Evolutionary conservation across 495 filamentous ascomycete species (phyloP).

Genomic region (Hyaloscypha variabilis): DNA sequence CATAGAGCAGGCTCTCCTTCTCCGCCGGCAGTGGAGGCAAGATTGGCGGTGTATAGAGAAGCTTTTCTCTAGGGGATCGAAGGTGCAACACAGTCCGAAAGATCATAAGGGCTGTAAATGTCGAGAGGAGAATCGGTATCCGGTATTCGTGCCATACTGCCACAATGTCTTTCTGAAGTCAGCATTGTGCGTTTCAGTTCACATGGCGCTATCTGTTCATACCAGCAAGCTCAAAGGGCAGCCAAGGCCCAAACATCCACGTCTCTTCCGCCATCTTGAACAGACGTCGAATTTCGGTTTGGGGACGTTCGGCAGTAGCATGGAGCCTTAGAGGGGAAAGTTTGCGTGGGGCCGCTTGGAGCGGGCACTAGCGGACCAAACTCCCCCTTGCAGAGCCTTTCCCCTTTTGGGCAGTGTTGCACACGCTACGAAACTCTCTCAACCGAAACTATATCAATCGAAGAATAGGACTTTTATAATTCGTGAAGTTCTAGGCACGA

Average conservation of each 20-base stretch:
- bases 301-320: not conserved
- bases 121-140: constrained; percentile 50
- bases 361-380: not conserved
- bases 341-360: not conserved
- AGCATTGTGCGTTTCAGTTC: constrained; percentile 3
- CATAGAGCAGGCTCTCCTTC: constrained; percentile 23
- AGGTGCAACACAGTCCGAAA: constrained; percentile 44
- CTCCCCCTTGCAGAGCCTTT: too few species aligned
- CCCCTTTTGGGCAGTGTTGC: too few species aligned
- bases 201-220: not conserved
- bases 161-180: constrained; percentile 42
- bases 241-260: not conserved
- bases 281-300: not conserved
- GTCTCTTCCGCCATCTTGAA: constrained; percentile 10
- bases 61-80: constrained; percentile 30
- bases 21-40: constrained; percentile 30
- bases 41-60: constrained; percentile 31
- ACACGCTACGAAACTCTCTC: too few species aligned
- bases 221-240: constrained; percentile 18
- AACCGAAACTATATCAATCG: too few species aligned
- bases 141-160: constrained; percentile 59
- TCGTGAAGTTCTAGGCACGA: too few species aligned
- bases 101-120: constrained; percentile 38
- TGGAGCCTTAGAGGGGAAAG: constrained; percentile 1
- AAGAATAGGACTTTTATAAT: too few species aligned